Percentiles rank a stretch among this genome's conserved stretches.
Conservation (phyloP, 768 basidiomycete genomes). For the Naganishia friedmannii region DNA sequence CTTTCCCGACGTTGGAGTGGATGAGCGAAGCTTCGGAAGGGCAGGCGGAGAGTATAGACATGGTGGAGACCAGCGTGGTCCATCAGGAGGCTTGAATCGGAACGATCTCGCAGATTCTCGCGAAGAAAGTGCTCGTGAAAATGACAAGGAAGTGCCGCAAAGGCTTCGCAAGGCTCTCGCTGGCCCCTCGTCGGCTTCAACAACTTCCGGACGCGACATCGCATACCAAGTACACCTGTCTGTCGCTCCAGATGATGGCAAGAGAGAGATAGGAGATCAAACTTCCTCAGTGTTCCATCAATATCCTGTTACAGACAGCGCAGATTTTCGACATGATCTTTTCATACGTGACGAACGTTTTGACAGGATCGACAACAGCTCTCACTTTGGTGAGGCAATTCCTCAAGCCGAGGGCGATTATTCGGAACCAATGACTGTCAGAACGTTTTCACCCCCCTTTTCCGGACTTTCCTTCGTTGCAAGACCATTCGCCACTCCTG, state of each 20-base stretch:
- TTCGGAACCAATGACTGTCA: background rate
- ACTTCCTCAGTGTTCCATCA: background rate
- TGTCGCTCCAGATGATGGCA: background rate
- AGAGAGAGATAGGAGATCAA: background rate
- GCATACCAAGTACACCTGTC: background rate
- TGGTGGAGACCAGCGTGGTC: background rate
- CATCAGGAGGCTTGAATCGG: background rate
- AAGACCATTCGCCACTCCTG: constrained; percentile 3
- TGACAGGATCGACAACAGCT: background rate
- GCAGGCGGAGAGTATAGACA: background rate
- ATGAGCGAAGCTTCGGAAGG: background rate
- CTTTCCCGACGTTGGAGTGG: too few species aligned
- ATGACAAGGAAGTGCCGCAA: background rate
- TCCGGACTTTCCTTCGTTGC: too few species aligned
- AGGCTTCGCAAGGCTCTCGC: background rate
- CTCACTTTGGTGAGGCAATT: background rate
- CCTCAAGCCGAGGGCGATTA: background rate
- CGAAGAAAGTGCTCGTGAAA: background rate
- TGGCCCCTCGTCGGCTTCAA: background rate
- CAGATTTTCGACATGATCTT: background rate
- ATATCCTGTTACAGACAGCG: background rate
- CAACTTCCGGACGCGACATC: background rate
- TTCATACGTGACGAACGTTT: background rate
- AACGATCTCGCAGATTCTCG: background rate
- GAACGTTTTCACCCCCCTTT: background rate